Base-by-base conservation (phyloP, 768 basidiomycete species). In the Lactarius hatsudake region DNA sequence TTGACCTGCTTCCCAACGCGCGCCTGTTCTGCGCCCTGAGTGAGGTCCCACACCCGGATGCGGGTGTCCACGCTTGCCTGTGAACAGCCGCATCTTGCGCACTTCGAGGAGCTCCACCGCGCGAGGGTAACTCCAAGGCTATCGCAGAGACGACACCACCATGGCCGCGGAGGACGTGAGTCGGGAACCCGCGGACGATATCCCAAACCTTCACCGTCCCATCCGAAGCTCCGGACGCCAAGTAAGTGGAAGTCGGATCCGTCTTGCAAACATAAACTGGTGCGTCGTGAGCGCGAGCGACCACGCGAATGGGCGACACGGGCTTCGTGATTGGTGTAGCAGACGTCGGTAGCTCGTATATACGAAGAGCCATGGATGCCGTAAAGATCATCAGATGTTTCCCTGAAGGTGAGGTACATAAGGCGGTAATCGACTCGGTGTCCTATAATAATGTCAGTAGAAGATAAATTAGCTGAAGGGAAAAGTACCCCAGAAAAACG, bases 171-270 rank as follows among this genome's bases (percentile, higher is more conserved):
- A 96, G 94, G 15, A 95, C 83, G 76, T 99, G 97, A 0, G 97
- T 99, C 38, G 92, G 86, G 75, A 89, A 95, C 40, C 94, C 96
- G 30, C 88, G 88, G 4, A 82, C 78, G 56, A 95, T 87, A 75
- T 97, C 90, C 95, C 95, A 98, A 12, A 99, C 93, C 80, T 98
- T 98, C 55, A 98, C 97, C 38, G 93, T 84, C 28, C 97, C 96
- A 71, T 99, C 97, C 8, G 96, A 94, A 13, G 96, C 91, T 1
- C 97, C 97, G 20, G 96, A 96, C 8, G 97, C 97, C 70, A 98
- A 84, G 71, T 96, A 90, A 2, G 91, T 89, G 2, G 92, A 94
- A 10, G 91, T 91, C 20, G 89, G 93, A 79, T 93, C 96, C 17
- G 86, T 78, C 69, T 83, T 86, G 74, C 92, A 93, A 63, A 96